A percentile compares a stretch with the other conserved stretches of the same genome.
Conservation (phyloP, 2,329 filamentous ascomycete species). For the Paecilomyces formosus region DNA sequence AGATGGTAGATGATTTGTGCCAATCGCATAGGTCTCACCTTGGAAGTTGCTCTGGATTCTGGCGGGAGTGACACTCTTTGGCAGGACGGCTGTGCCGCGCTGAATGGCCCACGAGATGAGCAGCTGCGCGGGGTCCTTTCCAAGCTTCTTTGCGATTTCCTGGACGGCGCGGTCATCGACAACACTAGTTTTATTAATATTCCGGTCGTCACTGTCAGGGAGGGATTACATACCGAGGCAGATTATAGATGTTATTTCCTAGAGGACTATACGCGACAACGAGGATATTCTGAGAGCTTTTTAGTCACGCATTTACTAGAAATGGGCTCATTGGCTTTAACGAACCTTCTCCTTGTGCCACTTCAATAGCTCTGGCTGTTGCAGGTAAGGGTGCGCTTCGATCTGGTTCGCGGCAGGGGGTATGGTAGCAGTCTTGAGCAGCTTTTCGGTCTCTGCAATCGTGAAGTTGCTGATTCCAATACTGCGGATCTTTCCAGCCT, state of each 20-base stretch:
- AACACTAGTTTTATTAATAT: conserved; percentile 52
- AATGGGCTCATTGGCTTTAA: neutral
- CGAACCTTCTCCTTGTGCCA: conserved; percentile 13
- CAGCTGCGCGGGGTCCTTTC: conserved; percentile 50
- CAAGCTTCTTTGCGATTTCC: conserved; percentile 55
- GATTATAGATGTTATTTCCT: conserved; percentile 33
- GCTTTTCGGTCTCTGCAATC: conserved; percentile 31
- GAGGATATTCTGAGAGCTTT: conserved; percentile 32
- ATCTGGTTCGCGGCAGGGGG: conserved; percentile 17
- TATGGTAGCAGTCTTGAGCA: conserved; percentile 25
- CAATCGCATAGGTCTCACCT: conserved; percentile 15
- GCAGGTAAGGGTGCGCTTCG: conserved; percentile 23
- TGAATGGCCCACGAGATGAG: conserved; percentile 50
- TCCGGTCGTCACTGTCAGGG: neutral
- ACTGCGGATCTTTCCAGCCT: conserved; percentile 52
- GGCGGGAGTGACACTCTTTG: conserved; percentile 48
- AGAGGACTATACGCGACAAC: conserved; percentile 42
- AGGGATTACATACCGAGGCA: conserved; percentile 16
- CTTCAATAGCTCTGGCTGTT: conserved; percentile 16
- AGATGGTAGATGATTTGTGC: neutral
- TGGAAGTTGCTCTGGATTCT: conserved; percentile 45
- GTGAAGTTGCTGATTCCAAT: conserved; percentile 68
- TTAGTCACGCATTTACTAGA: neutral
- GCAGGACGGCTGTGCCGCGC: conserved; percentile 46
- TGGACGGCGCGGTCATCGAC: conserved; percentile 53